Evolutionary conservation across 345 rosid species (phyloP).

Genomic region (Durio zibethinus): DNA sequence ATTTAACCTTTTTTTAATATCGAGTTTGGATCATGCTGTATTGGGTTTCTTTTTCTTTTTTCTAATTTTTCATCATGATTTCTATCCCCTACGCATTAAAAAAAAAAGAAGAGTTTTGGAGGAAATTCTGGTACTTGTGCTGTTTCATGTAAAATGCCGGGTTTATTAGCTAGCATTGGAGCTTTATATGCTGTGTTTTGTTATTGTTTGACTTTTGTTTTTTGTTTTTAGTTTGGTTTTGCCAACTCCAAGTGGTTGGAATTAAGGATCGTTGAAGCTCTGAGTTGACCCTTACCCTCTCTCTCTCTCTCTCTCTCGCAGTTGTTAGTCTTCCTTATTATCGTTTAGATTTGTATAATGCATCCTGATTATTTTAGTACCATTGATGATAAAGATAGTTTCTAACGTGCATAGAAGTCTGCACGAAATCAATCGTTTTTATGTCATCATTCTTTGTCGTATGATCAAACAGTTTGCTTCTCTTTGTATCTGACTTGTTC

Average conservation of each 20-base stretch:
- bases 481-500: neutral
- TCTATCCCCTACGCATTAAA: neutral
- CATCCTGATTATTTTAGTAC: conserved; percentile 2
- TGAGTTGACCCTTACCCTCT: neutral
- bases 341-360: neutral
- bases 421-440: neutral
- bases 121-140: neutral
- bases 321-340: neutral
- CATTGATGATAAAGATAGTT: conserved; percentile 9
- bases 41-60: neutral
- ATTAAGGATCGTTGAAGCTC: conserved; percentile 13
- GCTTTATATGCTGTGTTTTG: neutral
- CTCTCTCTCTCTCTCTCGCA: neutral
- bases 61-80: neutral
- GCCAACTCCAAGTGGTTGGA: conserved; percentile 7
- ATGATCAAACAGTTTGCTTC: neutral
- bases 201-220: too few relatives aligned
- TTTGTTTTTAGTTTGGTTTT: neutral
- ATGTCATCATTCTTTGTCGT: neutral
- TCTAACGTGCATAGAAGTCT: neutral
- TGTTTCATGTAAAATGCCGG: conserved; percentile 2
- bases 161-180: neutral
- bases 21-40: conserved; percentile 7
- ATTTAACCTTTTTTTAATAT: neutral
- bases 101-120: neutral